These are phyloP conservation scores for Asterophora parasitica DNA, from an alignment of 768 basidiomycete genomes.

Conservation along the genomic window DNA sequence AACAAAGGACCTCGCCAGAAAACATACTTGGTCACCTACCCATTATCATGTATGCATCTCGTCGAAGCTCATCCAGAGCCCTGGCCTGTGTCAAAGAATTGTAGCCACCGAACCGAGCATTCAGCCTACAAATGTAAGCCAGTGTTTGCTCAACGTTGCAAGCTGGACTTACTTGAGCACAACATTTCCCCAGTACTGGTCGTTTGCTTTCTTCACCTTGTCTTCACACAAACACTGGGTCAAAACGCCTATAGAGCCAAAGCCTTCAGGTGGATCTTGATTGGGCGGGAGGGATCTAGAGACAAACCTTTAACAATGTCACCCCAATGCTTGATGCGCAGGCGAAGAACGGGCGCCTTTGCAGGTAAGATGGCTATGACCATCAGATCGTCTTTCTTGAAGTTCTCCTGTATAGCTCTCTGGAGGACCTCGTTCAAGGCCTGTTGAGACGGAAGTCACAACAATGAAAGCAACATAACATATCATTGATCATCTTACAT, in stretches of 20 bases:
- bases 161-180: constrained; percentile 40
- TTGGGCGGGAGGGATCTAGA: neutral
- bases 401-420: constrained; percentile 3
- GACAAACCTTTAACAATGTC: constrained; percentile 31
- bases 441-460: neutral
- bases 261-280: no score
- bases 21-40: constrained; percentile 23
- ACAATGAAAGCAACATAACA: neutral
- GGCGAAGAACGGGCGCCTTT: constrained; percentile 40
- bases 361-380: constrained; percentile 51
- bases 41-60: constrained; percentile 34
- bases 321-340: constrained; percentile 51
- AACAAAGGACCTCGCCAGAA: neutral
- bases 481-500: neutral
- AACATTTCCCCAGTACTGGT: constrained; percentile 56
- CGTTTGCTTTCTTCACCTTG: constrained; percentile 29
- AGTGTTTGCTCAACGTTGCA: neutral
- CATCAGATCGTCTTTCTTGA: constrained; percentile 19
- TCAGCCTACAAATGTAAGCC: constrained; percentile 33
- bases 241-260: constrained; percentile 24
- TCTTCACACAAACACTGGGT: constrained; percentile 41
- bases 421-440: constrained; percentile 4
- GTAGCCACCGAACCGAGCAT: constrained; percentile 48
- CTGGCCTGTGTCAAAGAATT: constrained; percentile 34
- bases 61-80: constrained; percentile 20